Evolutionary conservation across 2,329 filamentous ascomycete genomes (phyloP).

Genomic region (Talaromyces atroroseus): DNA sequence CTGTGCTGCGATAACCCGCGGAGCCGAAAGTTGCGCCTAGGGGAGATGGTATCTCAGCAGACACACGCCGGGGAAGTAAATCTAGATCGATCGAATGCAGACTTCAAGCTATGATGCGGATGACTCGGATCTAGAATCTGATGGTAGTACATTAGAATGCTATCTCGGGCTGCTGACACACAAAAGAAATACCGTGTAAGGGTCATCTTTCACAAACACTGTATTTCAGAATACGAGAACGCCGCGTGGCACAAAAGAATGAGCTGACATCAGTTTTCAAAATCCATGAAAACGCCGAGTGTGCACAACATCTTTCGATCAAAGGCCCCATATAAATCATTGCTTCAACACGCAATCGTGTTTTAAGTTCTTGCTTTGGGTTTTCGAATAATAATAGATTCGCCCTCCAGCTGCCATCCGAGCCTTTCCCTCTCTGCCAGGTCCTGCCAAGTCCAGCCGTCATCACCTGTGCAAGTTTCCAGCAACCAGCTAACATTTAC

Average conservation of each 20-base stretch:
- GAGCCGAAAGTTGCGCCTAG: slow-evolving; percentile 64
- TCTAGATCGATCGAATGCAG: slow-evolving; percentile 65
- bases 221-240: not conserved
- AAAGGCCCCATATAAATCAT: not conserved
- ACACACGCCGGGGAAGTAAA: slow-evolving; percentile 51
- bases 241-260: slow-evolving; percentile 6
- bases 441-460: slow-evolving; percentile 60
- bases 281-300: not conserved
- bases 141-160: not conserved
- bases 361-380: slow-evolving; percentile 23
- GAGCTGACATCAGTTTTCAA: not conserved
- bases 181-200: not conserved
- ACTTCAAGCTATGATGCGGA: slow-evolving; percentile 64
- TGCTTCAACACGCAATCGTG: not conserved
- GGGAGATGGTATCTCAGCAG: slow-evolving; percentile 61
- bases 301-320: not conserved
- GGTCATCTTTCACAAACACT: not conserved
- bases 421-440: slow-evolving; percentile 65
- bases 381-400: slow-evolving; percentile 70
- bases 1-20: slow-evolving; percentile 74
- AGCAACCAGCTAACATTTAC: slow-evolving; percentile 68
- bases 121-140: not conserved
- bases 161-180: not conserved
- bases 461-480: slow-evolving; percentile 44
- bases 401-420: slow-evolving; percentile 74